Conservation (phyloP, 176 grass and related monocot species). For the Oryza glumipatula region DNA sequence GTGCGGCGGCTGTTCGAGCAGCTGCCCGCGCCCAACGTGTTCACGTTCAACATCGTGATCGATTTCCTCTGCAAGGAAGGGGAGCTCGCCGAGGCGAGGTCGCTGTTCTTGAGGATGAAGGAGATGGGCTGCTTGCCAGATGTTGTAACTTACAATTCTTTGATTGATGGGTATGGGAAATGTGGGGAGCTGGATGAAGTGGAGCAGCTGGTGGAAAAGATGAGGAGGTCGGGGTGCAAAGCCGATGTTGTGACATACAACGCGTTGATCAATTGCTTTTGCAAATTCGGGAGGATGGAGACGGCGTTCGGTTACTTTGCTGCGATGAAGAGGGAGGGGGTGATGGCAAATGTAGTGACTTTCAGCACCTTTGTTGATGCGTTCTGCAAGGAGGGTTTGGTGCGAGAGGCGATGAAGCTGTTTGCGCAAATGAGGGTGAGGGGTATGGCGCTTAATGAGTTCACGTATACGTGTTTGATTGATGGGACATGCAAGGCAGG, state of each 20-base stretch:
- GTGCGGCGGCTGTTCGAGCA: constrained; percentile 63
- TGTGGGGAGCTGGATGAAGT: constrained; percentile 67
- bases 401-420: constrained; percentile 79
- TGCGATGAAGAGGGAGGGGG: constrained; percentile 67
- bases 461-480: constrained; percentile 85
- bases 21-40: constrained; percentile 65
- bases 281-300: constrained; percentile 69
- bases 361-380: constrained; percentile 90
- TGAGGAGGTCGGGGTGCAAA: constrained; percentile 55
- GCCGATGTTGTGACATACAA: constrained; percentile 92
- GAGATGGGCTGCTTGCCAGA: constrained; percentile 69
- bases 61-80: constrained; percentile 91
- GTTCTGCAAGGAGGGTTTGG: constrained; percentile 90
- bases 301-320: constrained; percentile 74
- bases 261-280: constrained; percentile 85
- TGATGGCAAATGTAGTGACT: constrained; percentile 78
- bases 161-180: constrained; percentile 94
- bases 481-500: constrained; percentile 84
- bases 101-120: constrained; percentile 73
- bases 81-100: constrained; percentile 55
- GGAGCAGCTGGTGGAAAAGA: constrained; percentile 61
- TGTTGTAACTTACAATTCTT: constrained; percentile 78
- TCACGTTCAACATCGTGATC: constrained; percentile 94
- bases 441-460: constrained; percentile 84
- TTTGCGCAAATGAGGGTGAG: constrained; percentile 86